Evolutionary conservation across 192 early-diverging fungal species (phyloP).

Genomic region (Umbelopsis sp.): DNA sequence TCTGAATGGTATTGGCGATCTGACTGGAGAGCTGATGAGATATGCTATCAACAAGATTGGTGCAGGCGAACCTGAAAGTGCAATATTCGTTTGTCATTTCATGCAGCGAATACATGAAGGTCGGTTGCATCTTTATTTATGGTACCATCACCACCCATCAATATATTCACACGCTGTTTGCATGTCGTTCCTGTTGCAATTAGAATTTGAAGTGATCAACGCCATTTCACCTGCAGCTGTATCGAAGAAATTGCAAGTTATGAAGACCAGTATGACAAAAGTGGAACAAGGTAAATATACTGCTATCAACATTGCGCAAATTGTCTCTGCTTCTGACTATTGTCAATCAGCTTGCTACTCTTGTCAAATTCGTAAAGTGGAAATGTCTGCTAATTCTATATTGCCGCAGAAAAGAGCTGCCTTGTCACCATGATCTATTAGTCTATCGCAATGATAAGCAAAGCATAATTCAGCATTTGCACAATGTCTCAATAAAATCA

Average conservation of each 20-base stretch:
- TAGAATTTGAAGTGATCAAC: conserved; percentile 12
- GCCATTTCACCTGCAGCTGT: neutral
- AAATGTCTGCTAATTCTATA: neutral
- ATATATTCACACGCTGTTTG: too few species aligned
- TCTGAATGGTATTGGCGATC: conserved; percentile 58
- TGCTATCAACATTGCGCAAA: neutral
- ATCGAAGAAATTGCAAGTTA: neutral
- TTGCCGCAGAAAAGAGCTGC: neutral
- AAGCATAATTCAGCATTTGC: too few species aligned
- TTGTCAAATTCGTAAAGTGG: neutral
- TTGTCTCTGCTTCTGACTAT: neutral
- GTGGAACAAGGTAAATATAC: conserved; percentile 10
- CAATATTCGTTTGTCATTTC: conserved; percentile 34
- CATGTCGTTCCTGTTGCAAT: neutral
- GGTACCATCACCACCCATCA: neutral
- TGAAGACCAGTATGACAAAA: conserved; percentile 7
- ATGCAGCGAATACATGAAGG: conserved; percentile 33
- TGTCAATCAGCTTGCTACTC: neutral
- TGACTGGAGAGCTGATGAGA: conserved; percentile 66
- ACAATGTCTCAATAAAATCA: too few species aligned
- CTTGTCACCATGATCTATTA: neutral
- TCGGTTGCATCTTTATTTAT: neutral
- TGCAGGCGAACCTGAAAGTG: conserved; percentile 32
- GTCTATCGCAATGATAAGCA: too few species aligned
- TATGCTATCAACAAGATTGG: conserved; percentile 56